These are phyloP conservation scores for Yamadazyma scolyti DNA, from an alignment of 805 yeast genomes.

Conservation along the genomic window DNA sequence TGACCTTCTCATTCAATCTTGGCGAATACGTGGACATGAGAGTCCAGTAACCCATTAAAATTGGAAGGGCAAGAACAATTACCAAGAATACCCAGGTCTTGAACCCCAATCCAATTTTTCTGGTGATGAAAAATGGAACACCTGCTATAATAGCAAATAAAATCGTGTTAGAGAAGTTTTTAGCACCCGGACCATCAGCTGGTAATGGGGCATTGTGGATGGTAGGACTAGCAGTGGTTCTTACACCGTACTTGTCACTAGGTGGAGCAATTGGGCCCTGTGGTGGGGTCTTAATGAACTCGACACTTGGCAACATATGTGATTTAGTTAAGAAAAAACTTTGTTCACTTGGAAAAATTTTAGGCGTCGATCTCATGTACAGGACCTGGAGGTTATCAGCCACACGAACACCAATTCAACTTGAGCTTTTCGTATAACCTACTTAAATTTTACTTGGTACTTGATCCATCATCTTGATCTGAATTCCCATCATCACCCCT, in stretches of 20 bases:
- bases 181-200: conserved; percentile 88
- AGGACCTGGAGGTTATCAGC: too few species aligned
- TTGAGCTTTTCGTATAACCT: too few species aligned
- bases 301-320: conserved; percentile 41
- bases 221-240: conserved; percentile 52
- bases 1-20: conserved; percentile 72
- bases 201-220: conserved; percentile 85
- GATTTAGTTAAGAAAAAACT: too few species aligned
- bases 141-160: conserved; percentile 47
- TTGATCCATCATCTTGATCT: too few species aligned
- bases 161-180: conserved; percentile 63
- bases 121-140: conserved; percentile 60
- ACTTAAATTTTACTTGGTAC: too few species aligned
- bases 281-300: conserved; percentile 59
- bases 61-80: conserved; percentile 58
- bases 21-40: conserved; percentile 74
- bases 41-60: conserved; percentile 82
- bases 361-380: too few species aligned
- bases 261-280: conserved; percentile 22
- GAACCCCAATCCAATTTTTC: conserved; percentile 67
- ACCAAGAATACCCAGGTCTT: conserved; percentile 62
- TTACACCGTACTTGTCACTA: conserved; percentile 30
- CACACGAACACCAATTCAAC: too few species aligned
- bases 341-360: conserved; percentile 4
- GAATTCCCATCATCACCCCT: too few species aligned